Base-by-base conservation (phyloP, 1,284 basidiomycete species). In the Chondrostereum purpureum region DNA sequence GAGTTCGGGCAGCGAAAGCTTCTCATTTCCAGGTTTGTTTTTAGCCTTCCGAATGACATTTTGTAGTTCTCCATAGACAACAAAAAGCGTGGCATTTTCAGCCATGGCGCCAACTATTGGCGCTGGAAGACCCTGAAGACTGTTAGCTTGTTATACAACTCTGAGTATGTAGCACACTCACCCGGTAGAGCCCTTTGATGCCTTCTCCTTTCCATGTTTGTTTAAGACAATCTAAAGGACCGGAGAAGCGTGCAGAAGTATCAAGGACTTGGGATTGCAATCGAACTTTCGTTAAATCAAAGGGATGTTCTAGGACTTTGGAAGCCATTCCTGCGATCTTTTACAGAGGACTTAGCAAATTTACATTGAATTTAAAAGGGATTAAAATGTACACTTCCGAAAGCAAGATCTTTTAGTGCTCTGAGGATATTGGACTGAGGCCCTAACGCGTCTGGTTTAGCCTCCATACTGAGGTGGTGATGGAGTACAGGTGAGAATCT, bases 41-140 rank as follows among this genome's bases (percentile, higher is more conserved):
- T 8, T 31, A n/a, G n/a, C 8, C 50, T 53, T 41, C 49, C 69
- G 65, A 18, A 95, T 80, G 22, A 73, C 59, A 52, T 77, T 77
- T 65, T 96, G 91, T 35, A 92, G 74, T 51, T 91, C 83, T 50
- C 84, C 84, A 63, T 98, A 98, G 3, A 88, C 76, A 5, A 97
- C 70, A 65, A 99, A 98, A 31, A 98, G 70, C 2, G 80, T 75
- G 0, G 93, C 94, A 55, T 95, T 97, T 62, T 98, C 94, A 0
- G 80, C 81, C 77, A 95, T 95, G 11, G 95, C 89, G 2, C 94
- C 95, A 0, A 88, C 76, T 19, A 98, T 74, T 0, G 95, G 95
- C 44, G 92, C 91, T 8, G 93, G 92, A 4, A 98, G 67, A 20
- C 95, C 95, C 27, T 31, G 27, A 31, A 31, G n/a, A 31, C n/a